Evolutionary conservation across 345 rosid genomes (phyloP).

Genomic region (Cardiospermum halicacabum): DNA sequence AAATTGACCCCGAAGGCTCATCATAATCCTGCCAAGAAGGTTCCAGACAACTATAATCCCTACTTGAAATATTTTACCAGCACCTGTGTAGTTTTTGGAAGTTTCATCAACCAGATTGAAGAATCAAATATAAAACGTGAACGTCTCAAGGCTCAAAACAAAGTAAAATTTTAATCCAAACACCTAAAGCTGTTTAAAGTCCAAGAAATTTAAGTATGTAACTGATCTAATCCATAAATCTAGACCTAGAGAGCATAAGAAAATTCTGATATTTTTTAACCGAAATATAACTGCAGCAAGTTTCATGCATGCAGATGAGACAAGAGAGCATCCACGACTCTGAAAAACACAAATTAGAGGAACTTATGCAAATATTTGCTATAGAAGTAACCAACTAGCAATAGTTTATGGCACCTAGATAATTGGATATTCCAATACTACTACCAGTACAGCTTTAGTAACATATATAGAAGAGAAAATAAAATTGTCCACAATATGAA

Average conservation of each 20-base stretch:
- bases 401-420: conserved; percentile 13
- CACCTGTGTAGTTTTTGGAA: background rate
- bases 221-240: conserved; percentile 2
- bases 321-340: background rate
- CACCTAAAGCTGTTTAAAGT: background rate
- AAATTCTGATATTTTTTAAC: background rate
- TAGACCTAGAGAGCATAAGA: conserved; percentile 2
- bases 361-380: conserved; percentile 11
- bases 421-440: conserved; percentile 19
- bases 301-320: background rate
- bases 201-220: background rate
- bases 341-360: conserved; percentile 9
- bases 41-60: background rate
- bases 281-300: background rate
- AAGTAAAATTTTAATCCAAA: background rate
- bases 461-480: conserved; percentile 12
- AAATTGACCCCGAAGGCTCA: too few relatives aligned
- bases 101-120: background rate
- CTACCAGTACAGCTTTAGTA: conserved; percentile 27
- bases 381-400: conserved; percentile 12
- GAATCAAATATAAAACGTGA: background rate
- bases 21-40: background rate
- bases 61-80: background rate
- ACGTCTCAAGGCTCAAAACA: background rate
- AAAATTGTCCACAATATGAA: conserved; percentile 18